Evolutionary conservation across 2,329 filamentous ascomycete species (phyloP).

Genomic region (Graphiopsis chlorocephala): DNA sequence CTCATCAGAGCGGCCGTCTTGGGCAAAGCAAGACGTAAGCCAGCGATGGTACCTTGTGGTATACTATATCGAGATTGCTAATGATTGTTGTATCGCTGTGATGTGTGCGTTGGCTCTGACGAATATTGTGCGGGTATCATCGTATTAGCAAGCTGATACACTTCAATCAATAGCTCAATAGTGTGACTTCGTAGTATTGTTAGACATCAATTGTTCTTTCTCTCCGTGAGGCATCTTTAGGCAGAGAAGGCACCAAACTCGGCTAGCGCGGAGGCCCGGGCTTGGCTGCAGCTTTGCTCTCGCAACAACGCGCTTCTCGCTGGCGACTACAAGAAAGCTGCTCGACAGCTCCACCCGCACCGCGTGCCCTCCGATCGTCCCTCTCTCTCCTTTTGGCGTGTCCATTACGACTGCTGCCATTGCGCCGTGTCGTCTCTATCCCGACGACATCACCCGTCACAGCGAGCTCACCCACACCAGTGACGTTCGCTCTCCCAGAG

Average conservation of each 20-base stretch:
- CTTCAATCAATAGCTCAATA: not conserved
- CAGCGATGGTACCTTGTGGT: not conserved
- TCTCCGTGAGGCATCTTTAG: not conserved
- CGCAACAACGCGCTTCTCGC: conserved; percentile 11
- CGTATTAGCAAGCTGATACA: not conserved
- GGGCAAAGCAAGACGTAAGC: not conserved
- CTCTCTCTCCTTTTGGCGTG: not conserved
- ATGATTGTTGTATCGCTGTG: not conserved
- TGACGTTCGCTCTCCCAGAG: not conserved
- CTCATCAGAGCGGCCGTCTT: not conserved
- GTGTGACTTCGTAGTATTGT: not conserved
- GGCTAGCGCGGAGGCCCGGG: not conserved
- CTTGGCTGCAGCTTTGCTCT: conserved; percentile 13
- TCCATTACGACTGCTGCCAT: conserved; percentile 5
- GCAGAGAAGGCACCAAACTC: not conserved
- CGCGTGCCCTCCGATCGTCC: not conserved
- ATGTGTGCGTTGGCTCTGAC: not conserved
- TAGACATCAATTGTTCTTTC: not conserved
- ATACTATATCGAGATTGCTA: not conserved
- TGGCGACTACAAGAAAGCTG: conserved; percentile 13
- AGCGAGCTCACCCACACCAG: not conserved
- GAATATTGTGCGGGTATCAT: not conserved
- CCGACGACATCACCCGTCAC: not conserved
- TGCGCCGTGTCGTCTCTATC: not conserved
- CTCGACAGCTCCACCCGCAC: not conserved